Evolutionary conservation across 2,329 filamentous ascomycete species (phyloP), one percentile per base, ranked within the genome.

Genomic region (Camptophora hylomeconis): DNA sequence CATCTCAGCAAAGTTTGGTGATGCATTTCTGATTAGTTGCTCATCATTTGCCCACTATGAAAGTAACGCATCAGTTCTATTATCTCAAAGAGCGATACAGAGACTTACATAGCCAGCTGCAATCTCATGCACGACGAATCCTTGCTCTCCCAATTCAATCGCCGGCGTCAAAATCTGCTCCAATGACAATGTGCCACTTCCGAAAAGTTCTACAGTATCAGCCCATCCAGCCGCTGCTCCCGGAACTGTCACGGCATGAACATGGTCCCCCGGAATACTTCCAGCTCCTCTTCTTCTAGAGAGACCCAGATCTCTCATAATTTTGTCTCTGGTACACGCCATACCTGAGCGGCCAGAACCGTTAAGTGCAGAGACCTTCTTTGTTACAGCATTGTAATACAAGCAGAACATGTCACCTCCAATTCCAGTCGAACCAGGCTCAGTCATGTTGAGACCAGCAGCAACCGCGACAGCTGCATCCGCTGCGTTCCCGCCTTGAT

Each of bases 341-440:
- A 70, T 31, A 92, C 67, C 17, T 62, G 65, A 72, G 16, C 89
- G 75, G n/a, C 89, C 89, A 2, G 86, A 94, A 12, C 86, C 89
- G 54, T 98, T 98, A 54, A 95, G 61, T 7, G 84, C 81, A 31
- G 75, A 77, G 6, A 95, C 77, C 39, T 80, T 79, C 49, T 80
- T 79, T 0, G 76, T 81, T 44, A 77, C 70, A 22, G 83, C 82
- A 50, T 92, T 71, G 61, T 87, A 95, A 64, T 73, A 94, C 19
- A 95, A 71, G 53, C 86, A 86, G 59, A 95, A 98, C 75, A 93
- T 86, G 57, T 98, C 89, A 38, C 89, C 89, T 33, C 89, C 89
- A 36, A 98, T 94, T 21, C 89, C 89, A 1, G 89, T 95, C 5
- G 80, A 89, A 34, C 75, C 75, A 5, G 89, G 89, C 51, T 98